Percentiles rank a stretch among this genome's conserved stretches.
Evolutionary conservation across 441 rosid genomes (phyloP).

Genomic region (Pelargonium fulgidum): DNA sequence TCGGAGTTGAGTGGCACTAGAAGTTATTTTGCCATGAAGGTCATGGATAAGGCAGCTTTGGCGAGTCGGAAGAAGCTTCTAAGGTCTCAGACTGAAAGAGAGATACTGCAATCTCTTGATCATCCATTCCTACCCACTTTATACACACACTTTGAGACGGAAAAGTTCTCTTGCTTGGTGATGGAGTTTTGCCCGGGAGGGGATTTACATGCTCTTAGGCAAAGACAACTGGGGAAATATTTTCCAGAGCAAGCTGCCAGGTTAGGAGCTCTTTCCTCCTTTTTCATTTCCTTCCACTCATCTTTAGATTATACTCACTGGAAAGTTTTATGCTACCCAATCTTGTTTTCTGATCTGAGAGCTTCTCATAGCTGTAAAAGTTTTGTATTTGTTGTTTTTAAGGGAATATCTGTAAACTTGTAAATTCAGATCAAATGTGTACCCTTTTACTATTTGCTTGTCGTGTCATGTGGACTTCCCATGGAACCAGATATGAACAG

Average conservation of each 20-base stretch:
- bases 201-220: constrained; percentile 86
- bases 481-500: too few species aligned
- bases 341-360: background rate
- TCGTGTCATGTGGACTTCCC: too few species aligned
- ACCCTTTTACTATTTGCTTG: too few species aligned
- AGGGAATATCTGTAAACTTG: background rate
- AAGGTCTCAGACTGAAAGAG: constrained; percentile 94
- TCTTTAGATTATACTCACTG: constrained; percentile 1
- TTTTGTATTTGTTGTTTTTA: background rate
- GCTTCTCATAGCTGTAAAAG: background rate
- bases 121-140: constrained; percentile 95
- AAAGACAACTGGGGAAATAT: constrained; percentile 87
- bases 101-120: constrained; percentile 82
- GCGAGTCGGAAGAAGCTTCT: constrained; percentile 84
- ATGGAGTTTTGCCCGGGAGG: constrained; percentile 93
- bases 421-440: too few species aligned
- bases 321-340: background rate
- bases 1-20: constrained; percentile 18
- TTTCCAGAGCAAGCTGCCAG: constrained; percentile 94
- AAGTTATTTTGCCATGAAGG: constrained; percentile 91
- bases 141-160: constrained; percentile 71
- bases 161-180: constrained; percentile 65
- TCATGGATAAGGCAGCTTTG: constrained; percentile 95
- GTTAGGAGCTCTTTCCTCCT: constrained; percentile 32
- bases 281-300: constrained; percentile 8